These are phyloP conservation scores for Pholiota adiposa DNA, from an alignment of 1,284 basidiomycete genomes.

Conservation along the genomic window DNA sequence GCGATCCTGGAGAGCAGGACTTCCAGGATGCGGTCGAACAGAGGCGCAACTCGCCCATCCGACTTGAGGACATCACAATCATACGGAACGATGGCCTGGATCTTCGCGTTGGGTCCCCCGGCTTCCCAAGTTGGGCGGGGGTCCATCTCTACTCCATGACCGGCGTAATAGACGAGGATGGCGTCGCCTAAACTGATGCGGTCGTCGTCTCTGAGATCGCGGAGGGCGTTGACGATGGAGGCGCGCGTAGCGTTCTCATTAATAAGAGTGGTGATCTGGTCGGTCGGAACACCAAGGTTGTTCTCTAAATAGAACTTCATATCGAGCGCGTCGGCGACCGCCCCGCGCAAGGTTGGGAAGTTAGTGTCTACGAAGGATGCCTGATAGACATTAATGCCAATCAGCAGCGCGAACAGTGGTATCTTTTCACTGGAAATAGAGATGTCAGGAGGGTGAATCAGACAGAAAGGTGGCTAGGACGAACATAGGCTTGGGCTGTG, in stretches of 20 bases:
- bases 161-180: slow-evolving; percentile 13
- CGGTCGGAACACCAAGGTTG: background rate
- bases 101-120: background rate
- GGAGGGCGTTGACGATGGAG: background rate
- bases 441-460: background rate
- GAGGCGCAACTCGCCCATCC: background rate
- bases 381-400: background rate
- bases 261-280: background rate
- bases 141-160: slow-evolving; percentile 6
- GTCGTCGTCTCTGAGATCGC: background rate
- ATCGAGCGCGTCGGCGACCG: background rate
- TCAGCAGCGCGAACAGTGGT: background rate
- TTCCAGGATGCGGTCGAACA: background rate
- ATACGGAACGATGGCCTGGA: slow-evolving; percentile 6
- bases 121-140: background rate
- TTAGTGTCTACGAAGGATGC: background rate
- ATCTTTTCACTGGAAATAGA: no score
- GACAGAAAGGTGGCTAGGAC: background rate
- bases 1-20: background rate
- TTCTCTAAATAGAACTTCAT: background rate
- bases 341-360: background rate
- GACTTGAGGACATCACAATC: background rate
- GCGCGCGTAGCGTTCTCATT: background rate
- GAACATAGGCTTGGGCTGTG: background rate
- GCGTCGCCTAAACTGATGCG: background rate